These are phyloP conservation scores for Botryosphaeria dothidea DNA, from an alignment of 2,329 filamentous ascomycete species.

Conservation along the genomic window DNA sequence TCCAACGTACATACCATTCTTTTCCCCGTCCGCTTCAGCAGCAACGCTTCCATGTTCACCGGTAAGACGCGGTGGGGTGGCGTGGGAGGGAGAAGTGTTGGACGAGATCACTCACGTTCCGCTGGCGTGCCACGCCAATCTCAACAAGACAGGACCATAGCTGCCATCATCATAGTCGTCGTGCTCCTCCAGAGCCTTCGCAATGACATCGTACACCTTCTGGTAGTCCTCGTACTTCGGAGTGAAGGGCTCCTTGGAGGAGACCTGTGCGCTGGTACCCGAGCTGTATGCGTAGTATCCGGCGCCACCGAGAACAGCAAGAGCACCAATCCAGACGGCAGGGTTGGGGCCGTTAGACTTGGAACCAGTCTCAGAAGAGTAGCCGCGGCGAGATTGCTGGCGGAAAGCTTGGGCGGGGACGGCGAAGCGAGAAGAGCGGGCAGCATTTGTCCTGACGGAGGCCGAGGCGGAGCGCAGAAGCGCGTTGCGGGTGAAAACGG, in stretches of 20 bases:
- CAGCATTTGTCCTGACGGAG: constrained; percentile 58
- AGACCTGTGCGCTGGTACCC: constrained; percentile 42
- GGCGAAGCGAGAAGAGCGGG: constrained; percentile 49
- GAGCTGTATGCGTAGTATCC: constrained; percentile 67
- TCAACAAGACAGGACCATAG: constrained; percentile 87
- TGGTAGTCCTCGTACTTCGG: constrained; percentile 89
- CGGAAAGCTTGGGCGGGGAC: constrained; percentile 49
- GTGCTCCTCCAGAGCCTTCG: constrained; percentile 77
- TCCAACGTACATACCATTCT: no score
- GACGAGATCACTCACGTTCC: constrained; percentile 61
- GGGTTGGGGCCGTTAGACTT: constrained; percentile 44
- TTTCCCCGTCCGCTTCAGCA: no score
- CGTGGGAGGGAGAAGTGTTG: neutral
- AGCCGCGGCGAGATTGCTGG: constrained; percentile 73
- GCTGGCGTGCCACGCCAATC: constrained; percentile 91
- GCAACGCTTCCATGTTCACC: no score
- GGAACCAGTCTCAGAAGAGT: constrained; percentile 52
- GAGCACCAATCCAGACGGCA: constrained; percentile 61
- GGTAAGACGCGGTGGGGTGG: no score
- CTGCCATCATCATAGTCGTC: constrained; percentile 96
- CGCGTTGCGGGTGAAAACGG: constrained; percentile 21
- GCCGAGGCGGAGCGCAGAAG: constrained; percentile 40
- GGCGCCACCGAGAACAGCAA: constrained; percentile 62
- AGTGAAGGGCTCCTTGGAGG: constrained; percentile 54
- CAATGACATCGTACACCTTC: constrained; percentile 89